Base-by-base conservation (phyloP, 371 early-diverging fungal genomes). In the Polyrhizophydium stewartii region DNA sequence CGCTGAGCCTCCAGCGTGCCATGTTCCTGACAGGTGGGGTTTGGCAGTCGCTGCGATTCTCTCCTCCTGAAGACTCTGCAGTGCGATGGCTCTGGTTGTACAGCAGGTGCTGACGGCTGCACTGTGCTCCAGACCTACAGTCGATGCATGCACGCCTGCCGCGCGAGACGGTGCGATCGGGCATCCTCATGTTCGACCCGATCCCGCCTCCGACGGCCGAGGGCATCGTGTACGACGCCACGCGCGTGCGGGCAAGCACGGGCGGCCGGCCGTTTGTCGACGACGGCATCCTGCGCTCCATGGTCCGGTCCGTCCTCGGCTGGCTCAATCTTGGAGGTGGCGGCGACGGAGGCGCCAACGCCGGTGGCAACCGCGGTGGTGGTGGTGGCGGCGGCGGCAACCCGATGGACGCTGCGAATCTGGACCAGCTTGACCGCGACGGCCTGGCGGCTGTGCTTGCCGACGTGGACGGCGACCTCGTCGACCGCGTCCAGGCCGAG, bases 141-240 rank as follows among this genome's bases (percentile, higher is more conserved):
- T 55, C 77, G 17, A 31, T 65, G 13, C 13, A 62, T 83, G 40
- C 74, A 83, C 37, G 69, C 76, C 0, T 87, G 74, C 63, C 69
- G 1, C 52, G 55, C 10, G 55, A 37, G n/a, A 38, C 50, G 24
- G 24, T 49, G 17, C 24, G 55, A 17, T 85, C 77, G 1, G 84
- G 84, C 50, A 80, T 75, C 63, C 85, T 83, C 62, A 86, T 85
- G 66, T 83, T 87, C 62, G 91, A 91, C 59, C 92, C 92, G 30
- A 49, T 91, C 37, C 92, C 92, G 25, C 92, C 92, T 7, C 47
- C 58, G 0, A 82, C 86, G 58, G 82, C 84, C 19, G 62, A 71
- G 1, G 35, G 32, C 5, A 55, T 60, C 21, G 53, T 55, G 19
- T 68, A 68, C 52, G 46, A 45, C 30, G 55, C 40, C 30, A 57